Evolutionary conservation across 129 eudicot species (phyloP).

Genomic region (Deinandra increscens): DNA sequence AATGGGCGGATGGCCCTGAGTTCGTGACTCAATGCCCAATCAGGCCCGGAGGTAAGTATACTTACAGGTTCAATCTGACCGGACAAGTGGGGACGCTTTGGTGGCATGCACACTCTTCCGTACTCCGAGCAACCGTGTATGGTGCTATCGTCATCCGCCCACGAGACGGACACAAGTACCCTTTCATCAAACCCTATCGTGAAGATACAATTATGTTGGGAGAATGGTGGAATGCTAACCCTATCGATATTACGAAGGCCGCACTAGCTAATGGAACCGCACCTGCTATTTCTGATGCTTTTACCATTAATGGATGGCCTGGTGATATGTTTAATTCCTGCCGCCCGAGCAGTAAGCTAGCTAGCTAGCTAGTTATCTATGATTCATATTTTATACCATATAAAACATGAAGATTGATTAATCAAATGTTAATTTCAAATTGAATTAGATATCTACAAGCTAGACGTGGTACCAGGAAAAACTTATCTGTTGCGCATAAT

Average conservation of each 20-base stretch:
- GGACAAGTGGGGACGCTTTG: conserved; percentile 85
- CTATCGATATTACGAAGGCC: conserved; percentile 52
- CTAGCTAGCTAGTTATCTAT: no score
- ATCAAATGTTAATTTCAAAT: no score
- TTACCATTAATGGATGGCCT: conserved; percentile 71
- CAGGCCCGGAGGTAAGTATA: conserved; percentile 63
- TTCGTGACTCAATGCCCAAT: conserved; percentile 72
- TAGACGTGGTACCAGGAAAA: conserved; percentile 50
- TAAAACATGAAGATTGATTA: no score
- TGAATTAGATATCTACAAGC: conserved; percentile 41
- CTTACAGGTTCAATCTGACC: conserved; percentile 59
- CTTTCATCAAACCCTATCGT: conserved; percentile 60
- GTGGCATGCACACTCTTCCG: conserved; percentile 82
- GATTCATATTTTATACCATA: no score
- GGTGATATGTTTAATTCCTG: conserved; percentile 64
- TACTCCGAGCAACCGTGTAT: conserved; percentile 84
- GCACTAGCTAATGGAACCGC: conserved; percentile 47
- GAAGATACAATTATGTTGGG: conserved; percentile 71
- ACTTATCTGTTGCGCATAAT: conserved; percentile 69
- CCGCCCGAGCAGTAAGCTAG: conserved; percentile 46
- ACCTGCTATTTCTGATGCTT: conserved; percentile 62
- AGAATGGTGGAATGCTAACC: conserved; percentile 93
- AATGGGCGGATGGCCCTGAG: conserved; percentile 85
- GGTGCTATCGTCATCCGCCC: conserved; percentile 79
- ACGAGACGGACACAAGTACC: conserved; percentile 50